Percentiles rank a stretch among this genome's conserved stretches.
phyloP scores from a whole-genome alignment of 164 flowering plant genomes.

The Nelumbo lutea region DNA sequence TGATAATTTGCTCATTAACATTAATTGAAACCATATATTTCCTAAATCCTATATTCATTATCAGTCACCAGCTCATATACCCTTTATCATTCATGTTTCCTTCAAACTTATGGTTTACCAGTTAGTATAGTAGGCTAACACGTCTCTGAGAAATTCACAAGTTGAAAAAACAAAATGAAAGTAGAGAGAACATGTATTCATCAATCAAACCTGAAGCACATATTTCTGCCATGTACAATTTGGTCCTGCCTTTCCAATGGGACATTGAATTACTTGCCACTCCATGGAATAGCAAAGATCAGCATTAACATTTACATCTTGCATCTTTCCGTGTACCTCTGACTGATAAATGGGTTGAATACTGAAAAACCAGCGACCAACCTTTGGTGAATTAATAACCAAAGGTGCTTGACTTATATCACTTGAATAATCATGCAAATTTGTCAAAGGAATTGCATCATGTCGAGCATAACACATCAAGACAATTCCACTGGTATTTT shows the following conservation, averaged over 20 bases:
- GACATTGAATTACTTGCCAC: conserved; percentile 61
- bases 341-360: conserved; percentile 36
- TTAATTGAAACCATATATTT: no score
- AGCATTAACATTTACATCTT: conserved; percentile 10
- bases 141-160: not conserved
- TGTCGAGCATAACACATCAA: conserved; percentile 65
- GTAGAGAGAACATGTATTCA: not conserved
- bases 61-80: no score
- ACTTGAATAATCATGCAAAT: conserved; percentile 51
- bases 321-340: conserved; percentile 20
- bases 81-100: no score
- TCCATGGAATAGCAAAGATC: conserved; percentile 67
- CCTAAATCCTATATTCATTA: no score
- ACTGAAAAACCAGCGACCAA: conserved; percentile 75
- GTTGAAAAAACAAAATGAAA: not conserved
- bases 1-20: no score
- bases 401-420: conserved; percentile 43
- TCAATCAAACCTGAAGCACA: conserved; percentile 61
- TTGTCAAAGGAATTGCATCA: conserved; percentile 58
- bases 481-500: conserved; percentile 21
- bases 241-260: conserved; percentile 62
- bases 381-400: conserved; percentile 49
- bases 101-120: no score
- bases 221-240: conserved; percentile 57
- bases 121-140: no score